These are phyloP conservation scores for Bassia scoparia DNA, from an alignment of 148 eudicot species.

Conservation along the genomic window DNA sequence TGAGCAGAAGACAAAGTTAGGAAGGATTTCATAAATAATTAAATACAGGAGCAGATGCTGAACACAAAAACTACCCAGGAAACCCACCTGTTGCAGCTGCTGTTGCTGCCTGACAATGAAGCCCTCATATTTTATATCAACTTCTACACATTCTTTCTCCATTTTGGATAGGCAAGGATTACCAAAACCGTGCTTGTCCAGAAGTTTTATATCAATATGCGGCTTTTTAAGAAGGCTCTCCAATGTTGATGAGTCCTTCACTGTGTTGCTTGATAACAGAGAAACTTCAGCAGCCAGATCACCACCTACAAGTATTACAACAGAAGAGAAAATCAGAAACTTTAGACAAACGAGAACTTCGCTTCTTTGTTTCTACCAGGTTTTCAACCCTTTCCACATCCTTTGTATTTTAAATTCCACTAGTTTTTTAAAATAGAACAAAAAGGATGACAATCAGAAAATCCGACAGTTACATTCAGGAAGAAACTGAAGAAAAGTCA, in stretches of 20 bases:
- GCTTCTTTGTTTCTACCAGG: not conserved
- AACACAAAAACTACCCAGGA: not conserved
- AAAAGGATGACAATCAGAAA: not conserved
- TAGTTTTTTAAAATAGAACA: not conserved
- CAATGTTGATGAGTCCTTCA: conserved; percentile 63
- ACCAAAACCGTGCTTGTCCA: conserved; percentile 94
- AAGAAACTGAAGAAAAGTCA: not conserved
- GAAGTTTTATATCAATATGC: conserved; percentile 69
- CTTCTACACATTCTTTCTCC: conserved; percentile 91
- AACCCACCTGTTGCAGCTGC: conserved; percentile 78
- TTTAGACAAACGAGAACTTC: not conserved
- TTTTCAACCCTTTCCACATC: not conserved
- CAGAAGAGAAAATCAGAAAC: conserved; percentile 1
- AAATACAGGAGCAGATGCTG: conserved; percentile 6
- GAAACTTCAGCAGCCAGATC: conserved; percentile 68
- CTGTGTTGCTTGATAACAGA: conserved; percentile 71
- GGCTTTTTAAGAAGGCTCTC: conserved; percentile 94
- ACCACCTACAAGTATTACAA: conserved; percentile 50
- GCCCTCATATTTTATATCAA: conserved; percentile 96
- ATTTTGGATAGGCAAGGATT: conserved; percentile 52
- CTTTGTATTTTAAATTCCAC: not conserved
- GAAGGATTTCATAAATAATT: not conserved
- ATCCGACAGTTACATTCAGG: not conserved
- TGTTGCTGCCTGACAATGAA: conserved; percentile 80
- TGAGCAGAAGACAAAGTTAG: not conserved